A percentile compares a stretch with the other conserved stretches of the same genome.
phyloP scores from a whole-genome alignment of 768 basidiomycete species.

The Mycena chlorophos region DNA sequence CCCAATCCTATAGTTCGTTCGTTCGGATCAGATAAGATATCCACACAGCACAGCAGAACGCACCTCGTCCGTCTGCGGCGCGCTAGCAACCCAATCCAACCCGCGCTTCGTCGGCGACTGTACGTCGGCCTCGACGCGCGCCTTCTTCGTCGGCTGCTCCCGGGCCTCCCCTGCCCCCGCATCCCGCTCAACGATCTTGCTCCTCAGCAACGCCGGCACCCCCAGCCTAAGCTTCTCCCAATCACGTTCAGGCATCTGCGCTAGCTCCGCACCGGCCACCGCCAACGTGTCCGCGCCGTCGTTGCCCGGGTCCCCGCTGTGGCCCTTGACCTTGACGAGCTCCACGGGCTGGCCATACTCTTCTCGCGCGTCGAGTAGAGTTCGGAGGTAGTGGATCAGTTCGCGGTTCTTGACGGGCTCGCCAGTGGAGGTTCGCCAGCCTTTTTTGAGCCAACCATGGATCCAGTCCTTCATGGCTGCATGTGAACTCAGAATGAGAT shows the following conservation, averaged over 20 bases:
- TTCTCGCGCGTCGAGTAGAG: constrained; percentile 57
- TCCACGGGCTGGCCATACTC: constrained; percentile 53
- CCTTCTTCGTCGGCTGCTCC: too few species aligned
- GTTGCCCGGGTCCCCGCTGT: constrained; percentile 77
- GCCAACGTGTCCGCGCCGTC: constrained; percentile 83
- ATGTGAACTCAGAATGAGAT: constrained; percentile 7
- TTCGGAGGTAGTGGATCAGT: constrained; percentile 69
- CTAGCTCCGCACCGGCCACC: constrained; percentile 50
- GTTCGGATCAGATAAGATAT: too few species aligned
- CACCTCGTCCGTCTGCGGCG: too few species aligned
- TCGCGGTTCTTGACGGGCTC: constrained; percentile 68
- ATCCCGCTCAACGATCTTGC: too few species aligned
- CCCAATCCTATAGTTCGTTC: too few species aligned
- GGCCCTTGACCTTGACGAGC: constrained; percentile 77
- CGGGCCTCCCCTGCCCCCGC: too few species aligned
- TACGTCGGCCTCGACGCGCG: too few species aligned
- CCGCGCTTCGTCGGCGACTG: too few species aligned
- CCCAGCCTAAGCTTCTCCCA: constrained; percentile 54
- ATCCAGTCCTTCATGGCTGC: constrained; percentile 73
- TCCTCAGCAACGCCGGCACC: too few species aligned
- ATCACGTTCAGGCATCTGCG: constrained; percentile 50
- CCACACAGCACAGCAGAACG: too few species aligned
- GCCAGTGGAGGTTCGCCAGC: constrained; percentile 49
- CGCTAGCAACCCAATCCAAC: too few species aligned
- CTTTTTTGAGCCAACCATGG: constrained; percentile 59